phyloP scores from a whole-genome alignment of 768 basidiomycete species.

The Tulasnella sp. region DNA sequence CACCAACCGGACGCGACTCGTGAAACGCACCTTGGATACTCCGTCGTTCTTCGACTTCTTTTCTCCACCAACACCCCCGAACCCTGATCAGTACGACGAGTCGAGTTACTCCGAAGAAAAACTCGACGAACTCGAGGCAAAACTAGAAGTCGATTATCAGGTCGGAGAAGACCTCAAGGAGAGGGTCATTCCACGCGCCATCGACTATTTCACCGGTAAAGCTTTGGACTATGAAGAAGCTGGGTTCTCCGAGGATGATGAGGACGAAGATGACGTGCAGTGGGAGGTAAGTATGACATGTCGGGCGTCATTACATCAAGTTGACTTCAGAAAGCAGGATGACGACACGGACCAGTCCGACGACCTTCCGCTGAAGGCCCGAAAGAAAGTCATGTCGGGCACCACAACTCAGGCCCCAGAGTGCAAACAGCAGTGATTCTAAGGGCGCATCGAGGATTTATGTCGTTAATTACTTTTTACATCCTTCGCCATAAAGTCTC shows the following conservation, averaged over 20 bases:
- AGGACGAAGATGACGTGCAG: constrained; percentile 17
- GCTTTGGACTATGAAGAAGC: constrained; percentile 62
- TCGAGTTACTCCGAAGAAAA: constrained; percentile 72
- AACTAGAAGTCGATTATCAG: constrained; percentile 94
- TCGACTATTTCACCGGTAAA: constrained; percentile 97
- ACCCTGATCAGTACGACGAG: constrained; percentile 52
- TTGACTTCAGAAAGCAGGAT: too few relatives aligned
- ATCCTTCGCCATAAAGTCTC: too few relatives aligned
- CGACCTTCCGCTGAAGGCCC: too few relatives aligned
- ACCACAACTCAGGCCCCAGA: too few relatives aligned
- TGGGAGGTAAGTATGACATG: constrained; percentile 44
- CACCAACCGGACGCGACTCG: constrained; percentile 35
- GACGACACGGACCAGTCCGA: too few relatives aligned
- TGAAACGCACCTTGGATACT: constrained; percentile 69
- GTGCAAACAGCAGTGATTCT: too few relatives aligned
- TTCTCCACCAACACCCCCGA: constrained; percentile 60
- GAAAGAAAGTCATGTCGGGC: too few relatives aligned
- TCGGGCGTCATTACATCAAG: too few relatives aligned
- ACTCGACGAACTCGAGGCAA: constrained; percentile 80
- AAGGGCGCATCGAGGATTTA: too few relatives aligned
- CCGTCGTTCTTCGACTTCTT: constrained; percentile 99
- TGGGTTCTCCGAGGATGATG: constrained; percentile 12
- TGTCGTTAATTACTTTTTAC: too few relatives aligned
- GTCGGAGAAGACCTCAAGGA: constrained; percentile 98
- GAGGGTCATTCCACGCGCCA: constrained; percentile 88